Evolutionary conservation across 768 basidiomycete species (phyloP).

Genomic region (Mycena amicta): DNA sequence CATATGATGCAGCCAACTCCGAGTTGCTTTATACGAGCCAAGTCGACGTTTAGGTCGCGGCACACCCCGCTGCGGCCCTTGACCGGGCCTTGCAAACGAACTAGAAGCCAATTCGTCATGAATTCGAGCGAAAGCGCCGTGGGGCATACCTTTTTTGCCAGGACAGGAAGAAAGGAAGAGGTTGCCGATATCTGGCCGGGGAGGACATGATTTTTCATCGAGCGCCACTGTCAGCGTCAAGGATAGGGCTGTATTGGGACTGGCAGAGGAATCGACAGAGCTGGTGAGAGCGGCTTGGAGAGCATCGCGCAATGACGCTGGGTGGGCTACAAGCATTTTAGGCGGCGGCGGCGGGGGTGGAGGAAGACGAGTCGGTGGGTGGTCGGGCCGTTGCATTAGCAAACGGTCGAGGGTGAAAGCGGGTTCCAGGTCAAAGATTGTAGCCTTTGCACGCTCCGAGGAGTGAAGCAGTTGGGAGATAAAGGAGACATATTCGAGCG

Average conservation of each 20-base stretch:
- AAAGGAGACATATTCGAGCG: constrained; percentile 55
- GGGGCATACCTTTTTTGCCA: constrained; percentile 80
- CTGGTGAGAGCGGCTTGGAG: constrained; percentile 43
- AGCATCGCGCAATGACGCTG: constrained; percentile 34
- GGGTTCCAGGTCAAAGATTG: constrained; percentile 47
- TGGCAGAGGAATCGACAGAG: constrained; percentile 22
- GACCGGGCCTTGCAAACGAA: constrained; percentile 72
- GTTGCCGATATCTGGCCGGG: constrained; percentile 65
- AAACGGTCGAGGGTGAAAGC: constrained; percentile 49
- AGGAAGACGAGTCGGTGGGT: constrained; percentile 21
- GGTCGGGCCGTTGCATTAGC: constrained; percentile 12
- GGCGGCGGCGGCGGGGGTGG: constrained; percentile 23
- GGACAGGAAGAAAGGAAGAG: constrained; percentile 89
- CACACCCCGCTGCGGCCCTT: constrained; percentile 83
- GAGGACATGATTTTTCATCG: constrained; percentile 12
- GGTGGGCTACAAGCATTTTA: constrained; percentile 17
- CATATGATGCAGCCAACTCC: constrained; percentile 85
- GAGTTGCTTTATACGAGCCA: constrained; percentile 71
- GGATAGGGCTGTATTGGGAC: constrained; percentile 11
- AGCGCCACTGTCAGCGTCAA: constrained; percentile 15
- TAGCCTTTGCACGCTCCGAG: constrained; percentile 32
- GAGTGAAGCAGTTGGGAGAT: constrained; percentile 50
- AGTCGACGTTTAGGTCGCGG: constrained; percentile 76
- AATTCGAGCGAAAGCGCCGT: too few species aligned
- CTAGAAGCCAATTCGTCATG: too few species aligned